These are phyloP conservation scores for Aspergillus pseudoviridinutans DNA, from an alignment of 2,329 filamentous ascomycete species.

Conservation along the genomic window DNA sequence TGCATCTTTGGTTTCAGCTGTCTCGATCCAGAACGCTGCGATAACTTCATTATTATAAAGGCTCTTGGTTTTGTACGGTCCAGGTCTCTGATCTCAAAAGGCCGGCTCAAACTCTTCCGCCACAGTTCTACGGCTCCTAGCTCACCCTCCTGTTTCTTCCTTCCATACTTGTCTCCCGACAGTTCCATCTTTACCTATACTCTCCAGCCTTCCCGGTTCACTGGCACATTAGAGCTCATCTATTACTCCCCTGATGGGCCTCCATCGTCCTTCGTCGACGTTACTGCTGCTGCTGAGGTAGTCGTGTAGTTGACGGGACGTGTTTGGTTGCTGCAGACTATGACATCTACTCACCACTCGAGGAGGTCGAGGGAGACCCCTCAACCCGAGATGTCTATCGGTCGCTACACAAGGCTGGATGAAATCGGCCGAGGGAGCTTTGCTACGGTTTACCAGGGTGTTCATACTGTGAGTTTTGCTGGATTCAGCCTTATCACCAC, in stretches of 20 bases:
- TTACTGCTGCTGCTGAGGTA: slow-evolving; percentile 32
- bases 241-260: slow-evolving; percentile 32
- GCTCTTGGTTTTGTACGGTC: background rate
- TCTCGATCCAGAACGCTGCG: background rate
- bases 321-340: slow-evolving; percentile 20
- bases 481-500: background rate
- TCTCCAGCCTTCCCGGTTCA: slow-evolving; percentile 11
- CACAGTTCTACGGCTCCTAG: slow-evolving; percentile 16
- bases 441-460: slow-evolving; percentile 86
- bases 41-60: background rate
- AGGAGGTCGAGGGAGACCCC: slow-evolving; percentile 37
- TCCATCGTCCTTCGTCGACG: slow-evolving; percentile 20
- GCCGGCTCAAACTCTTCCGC: slow-evolving; percentile 4
- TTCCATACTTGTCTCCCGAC: slow-evolving; percentile 8
- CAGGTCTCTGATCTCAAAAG: slow-evolving; percentile 1
- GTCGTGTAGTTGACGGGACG: slow-evolving; percentile 31
- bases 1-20: background rate
- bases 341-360: slow-evolving; percentile 41
- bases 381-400: slow-evolving; percentile 49
- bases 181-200: slow-evolving; percentile 9
- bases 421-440: slow-evolving; percentile 98
- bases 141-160: slow-evolving; percentile 1
- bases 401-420: slow-evolving; percentile 75
- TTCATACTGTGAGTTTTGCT: slow-evolving; percentile 66
- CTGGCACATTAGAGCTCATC: slow-evolving; percentile 6